Conservation (phyloP, 2,329 filamentous ascomycete species). For the Dactylellina sp. region DNA sequence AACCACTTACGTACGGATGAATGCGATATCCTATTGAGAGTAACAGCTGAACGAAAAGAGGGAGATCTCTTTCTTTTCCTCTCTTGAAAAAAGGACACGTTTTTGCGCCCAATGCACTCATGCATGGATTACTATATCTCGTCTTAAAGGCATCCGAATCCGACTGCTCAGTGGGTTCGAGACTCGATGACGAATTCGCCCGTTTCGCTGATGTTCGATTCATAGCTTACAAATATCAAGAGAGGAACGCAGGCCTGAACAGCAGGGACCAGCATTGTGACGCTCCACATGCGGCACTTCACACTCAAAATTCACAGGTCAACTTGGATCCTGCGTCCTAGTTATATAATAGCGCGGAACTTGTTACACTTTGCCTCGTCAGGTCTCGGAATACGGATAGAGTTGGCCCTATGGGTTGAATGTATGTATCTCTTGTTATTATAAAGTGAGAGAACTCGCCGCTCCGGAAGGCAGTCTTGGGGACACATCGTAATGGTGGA, state of each 20-base stretch:
- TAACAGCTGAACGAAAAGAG: too few relatives aligned
- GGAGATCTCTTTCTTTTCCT: too few relatives aligned
- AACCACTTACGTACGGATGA: conserved; percentile 4
- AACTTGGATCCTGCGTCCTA: conserved; percentile 9
- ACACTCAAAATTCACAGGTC: conserved; percentile 22
- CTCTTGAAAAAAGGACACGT: conserved; percentile 38
- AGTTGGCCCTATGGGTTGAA: conserved; percentile 9
- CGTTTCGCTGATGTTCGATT: conserved; percentile 22
- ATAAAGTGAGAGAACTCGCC: too few relatives aligned
- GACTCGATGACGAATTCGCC: conserved; percentile 50
- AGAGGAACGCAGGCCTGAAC: conserved; percentile 32
- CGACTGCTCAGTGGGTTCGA: conserved; percentile 10
- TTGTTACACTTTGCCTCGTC: conserved; percentile 17
- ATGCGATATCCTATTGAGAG: neutral
- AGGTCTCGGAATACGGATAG: neutral
- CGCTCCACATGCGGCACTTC: conserved; percentile 29
- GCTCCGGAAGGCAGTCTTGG: too few relatives aligned
- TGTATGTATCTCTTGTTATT: too few relatives aligned
- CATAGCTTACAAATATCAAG: conserved; percentile 40
- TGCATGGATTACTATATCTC: conserved; percentile 29
- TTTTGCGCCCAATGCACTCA: conserved; percentile 40
- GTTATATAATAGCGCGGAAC: conserved; percentile 16
- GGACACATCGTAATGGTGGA: too few relatives aligned
- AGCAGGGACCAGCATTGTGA: conserved; percentile 42
- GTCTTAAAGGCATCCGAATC: conserved; percentile 19